Conservation (phyloP, 495 filamentous ascomycete genomes). For the Trichoderma virens region DNA sequence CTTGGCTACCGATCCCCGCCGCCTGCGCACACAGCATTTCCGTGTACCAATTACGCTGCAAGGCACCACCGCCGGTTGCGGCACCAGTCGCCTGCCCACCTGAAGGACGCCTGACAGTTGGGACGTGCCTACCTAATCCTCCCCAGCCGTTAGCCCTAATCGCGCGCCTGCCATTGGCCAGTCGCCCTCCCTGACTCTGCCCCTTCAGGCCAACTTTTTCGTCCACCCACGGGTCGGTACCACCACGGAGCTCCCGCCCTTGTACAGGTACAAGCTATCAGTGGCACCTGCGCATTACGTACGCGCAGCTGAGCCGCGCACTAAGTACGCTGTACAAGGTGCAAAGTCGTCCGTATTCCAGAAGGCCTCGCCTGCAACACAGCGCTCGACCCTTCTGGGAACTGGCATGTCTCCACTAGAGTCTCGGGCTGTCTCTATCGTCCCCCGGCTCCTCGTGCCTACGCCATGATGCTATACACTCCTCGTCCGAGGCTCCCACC, state of each 20-base stretch:
- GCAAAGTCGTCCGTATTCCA: not conserved
- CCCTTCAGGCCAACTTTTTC: not conserved
- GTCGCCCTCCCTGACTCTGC: not conserved
- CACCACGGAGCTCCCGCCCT: not conserved
- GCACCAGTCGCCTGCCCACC: not conserved
- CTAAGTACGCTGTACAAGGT: not conserved
- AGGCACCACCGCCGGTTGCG: not conserved
- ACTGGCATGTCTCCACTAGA: conserved; percentile 6
- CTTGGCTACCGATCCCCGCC: not conserved
- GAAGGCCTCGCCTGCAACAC: conserved; percentile 1
- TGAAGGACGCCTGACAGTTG: not conserved
- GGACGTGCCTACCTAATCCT: not conserved
- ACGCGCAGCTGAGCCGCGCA: not conserved
- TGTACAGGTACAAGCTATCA: not conserved
- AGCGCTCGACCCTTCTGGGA: not conserved
- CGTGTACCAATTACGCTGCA: not conserved
- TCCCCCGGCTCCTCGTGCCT: not conserved
- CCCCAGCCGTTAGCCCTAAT: conserved; percentile 4
- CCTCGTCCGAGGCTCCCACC: not conserved
- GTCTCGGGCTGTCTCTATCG: not conserved
- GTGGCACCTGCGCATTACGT: not conserved
- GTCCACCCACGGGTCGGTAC: not conserved
- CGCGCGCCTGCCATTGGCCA: conserved; percentile 1
- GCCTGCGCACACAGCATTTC: too few relatives aligned
- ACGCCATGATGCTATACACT: not conserved